These are phyloP conservation scores for Phytopythium chamaehyphon DNA, from an alignment of 352 stramenopile genomes.

Conservation along the genomic window DNA sequence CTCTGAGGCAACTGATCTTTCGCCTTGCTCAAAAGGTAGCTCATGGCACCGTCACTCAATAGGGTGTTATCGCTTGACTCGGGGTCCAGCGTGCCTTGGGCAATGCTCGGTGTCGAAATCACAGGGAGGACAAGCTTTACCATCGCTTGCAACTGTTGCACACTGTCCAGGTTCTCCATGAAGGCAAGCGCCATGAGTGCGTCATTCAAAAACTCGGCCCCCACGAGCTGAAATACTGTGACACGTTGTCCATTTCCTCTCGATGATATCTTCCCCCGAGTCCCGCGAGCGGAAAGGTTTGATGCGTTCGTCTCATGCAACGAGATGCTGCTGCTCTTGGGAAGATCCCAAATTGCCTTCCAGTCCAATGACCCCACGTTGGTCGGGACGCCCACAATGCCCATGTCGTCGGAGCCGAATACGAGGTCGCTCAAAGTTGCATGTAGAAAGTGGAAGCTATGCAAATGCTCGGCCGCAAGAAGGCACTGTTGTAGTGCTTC, in stretches of 20 bases:
- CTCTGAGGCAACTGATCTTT: slow-evolving; percentile 30
- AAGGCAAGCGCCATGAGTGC: slow-evolving; percentile 50
- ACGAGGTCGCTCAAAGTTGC: slow-evolving; percentile 36
- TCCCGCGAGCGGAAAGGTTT: too few relatives aligned
- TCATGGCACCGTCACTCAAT: too few relatives aligned
- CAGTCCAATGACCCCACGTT: not conserved
- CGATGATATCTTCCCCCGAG: too few relatives aligned
- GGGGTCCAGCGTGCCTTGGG: slow-evolving; percentile 19
- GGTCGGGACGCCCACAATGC: slow-evolving; percentile 11
- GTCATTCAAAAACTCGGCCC: slow-evolving; percentile 54
- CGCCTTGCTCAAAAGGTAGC: slow-evolving; percentile 12
- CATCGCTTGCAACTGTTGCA: slow-evolving; percentile 56
- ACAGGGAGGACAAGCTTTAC: slow-evolving; percentile 55
- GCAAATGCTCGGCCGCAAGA: slow-evolving; percentile 27
- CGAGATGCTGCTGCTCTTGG: slow-evolving; percentile 3
- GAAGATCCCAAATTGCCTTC: slow-evolving; percentile 31
- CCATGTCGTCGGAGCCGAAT: slow-evolving; percentile 17
- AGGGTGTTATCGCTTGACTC: too few relatives aligned
- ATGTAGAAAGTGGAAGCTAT: slow-evolving; percentile 58
- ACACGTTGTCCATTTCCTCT: slow-evolving; percentile 4
- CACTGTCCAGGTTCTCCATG: slow-evolving; percentile 36
- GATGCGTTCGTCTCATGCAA: too few relatives aligned
- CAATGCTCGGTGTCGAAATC: slow-evolving; percentile 35
- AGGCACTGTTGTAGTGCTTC: slow-evolving; percentile 38
- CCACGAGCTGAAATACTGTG: slow-evolving; percentile 45